phyloP scores from a whole-genome alignment of 176 grass and related monocot genomes.

The Olyra latifolia region DNA sequence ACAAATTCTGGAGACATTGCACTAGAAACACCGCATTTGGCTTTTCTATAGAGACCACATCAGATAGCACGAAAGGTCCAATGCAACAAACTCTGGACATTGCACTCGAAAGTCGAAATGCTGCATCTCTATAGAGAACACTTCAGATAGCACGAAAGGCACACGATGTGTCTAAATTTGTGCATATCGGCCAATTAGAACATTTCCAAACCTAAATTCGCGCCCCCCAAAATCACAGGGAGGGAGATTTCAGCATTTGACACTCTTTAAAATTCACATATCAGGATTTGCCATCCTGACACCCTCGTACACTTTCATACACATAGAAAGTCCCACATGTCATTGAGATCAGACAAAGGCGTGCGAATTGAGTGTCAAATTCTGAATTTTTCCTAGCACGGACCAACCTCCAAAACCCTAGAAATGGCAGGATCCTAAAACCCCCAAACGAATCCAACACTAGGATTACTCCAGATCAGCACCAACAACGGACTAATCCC shows the following conservation, averaged over 20 bases:
- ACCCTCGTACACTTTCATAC: no score
- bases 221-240: neutral
- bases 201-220: slow-evolving; percentile 1
- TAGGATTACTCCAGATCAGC: slow-evolving; percentile 2
- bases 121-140: neutral
- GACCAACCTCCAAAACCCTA: neutral
- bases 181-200: neutral
- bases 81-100: neutral
- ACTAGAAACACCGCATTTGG: neutral
- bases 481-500: neutral
- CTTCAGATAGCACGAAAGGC: neutral
- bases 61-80: neutral
- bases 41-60: neutral
- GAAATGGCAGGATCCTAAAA: slow-evolving; percentile 3
- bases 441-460: neutral
- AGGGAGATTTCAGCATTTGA: no score
- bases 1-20: neutral
- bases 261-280: no score
- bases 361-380: no score
- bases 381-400: no score
- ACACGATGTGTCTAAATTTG: neutral
- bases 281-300: no score
- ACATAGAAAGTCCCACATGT: no score
- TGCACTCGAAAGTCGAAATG: neutral
- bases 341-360: no score